Conservation (phyloP, 1,284 basidiomycete species). For the Ceraceosorus bombacis region DNA sequence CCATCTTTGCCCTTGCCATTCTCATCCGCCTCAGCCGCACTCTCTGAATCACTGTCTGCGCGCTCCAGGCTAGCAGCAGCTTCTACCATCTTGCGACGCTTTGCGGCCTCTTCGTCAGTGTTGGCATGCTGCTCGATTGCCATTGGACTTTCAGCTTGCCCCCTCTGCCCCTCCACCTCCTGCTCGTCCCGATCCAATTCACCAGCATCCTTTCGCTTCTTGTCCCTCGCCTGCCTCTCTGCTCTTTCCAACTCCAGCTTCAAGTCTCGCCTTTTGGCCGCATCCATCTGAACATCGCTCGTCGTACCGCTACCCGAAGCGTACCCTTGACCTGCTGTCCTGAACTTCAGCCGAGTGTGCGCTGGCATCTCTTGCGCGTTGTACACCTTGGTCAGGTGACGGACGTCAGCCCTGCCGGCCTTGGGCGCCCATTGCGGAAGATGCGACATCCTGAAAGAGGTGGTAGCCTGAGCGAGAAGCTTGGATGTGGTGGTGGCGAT, state of each 20-base stretch:
- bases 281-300: neutral
- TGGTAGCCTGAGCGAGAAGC: too few species aligned
- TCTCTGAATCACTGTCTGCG: too few species aligned
- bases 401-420: slow-evolving; percentile 24
- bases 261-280: slow-evolving; percentile 22
- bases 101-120: slow-evolving; percentile 19
- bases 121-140: slow-evolving; percentile 12
- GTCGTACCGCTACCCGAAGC: slow-evolving; percentile 2
- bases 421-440: slow-evolving; percentile 45
- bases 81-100: too few species aligned
- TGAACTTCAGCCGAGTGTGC: slow-evolving; percentile 44
- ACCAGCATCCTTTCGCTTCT: slow-evolving; percentile 17
- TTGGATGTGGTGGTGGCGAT: too few species aligned
- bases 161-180: slow-evolving; percentile 14
- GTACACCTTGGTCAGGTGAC: slow-evolving; percentile 23
- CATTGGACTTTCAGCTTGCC: slow-evolving; percentile 14
- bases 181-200: slow-evolving; percentile 9
- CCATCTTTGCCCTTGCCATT: slow-evolving; percentile 10
- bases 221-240: slow-evolving; percentile 26
- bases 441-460: slow-evolving; percentile 13
- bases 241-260: slow-evolving; percentile 33
- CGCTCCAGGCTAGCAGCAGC: too few species aligned
- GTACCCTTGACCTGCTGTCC: slow-evolving; percentile 22
- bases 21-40: too few species aligned
- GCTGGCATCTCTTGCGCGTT: slow-evolving; percentile 22